A percentile compares a stretch with the other conserved stretches of the same genome.
phyloP scores from a whole-genome alignment of 495 filamentous ascomycete species.

The Venustampulla echinocandica region DNA sequence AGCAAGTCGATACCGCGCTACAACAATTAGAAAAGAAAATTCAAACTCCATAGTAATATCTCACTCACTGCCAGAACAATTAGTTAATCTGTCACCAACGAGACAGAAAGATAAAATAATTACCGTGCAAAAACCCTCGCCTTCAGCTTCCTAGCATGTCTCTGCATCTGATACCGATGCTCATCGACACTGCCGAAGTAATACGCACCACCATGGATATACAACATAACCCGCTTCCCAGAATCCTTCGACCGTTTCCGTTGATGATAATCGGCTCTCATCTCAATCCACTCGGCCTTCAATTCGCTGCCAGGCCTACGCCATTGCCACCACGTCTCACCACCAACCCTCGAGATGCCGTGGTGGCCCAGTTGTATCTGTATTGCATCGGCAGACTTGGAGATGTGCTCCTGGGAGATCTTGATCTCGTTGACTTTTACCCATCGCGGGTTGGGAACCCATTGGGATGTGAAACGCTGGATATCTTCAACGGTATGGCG shows the following conservation, averaged over 20 bases:
- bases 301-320: constrained; percentile 50
- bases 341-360: constrained; percentile 67
- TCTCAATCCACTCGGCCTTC: constrained; percentile 91
- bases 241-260: constrained; percentile 49
- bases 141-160: constrained; percentile 87
- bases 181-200: constrained; percentile 87
- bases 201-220: constrained; percentile 71
- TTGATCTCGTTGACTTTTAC: constrained; percentile 67
- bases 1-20: constrained; percentile 72
- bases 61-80: constrained; percentile 16
- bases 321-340: constrained; percentile 93
- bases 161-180: constrained; percentile 91
- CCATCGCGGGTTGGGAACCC: constrained; percentile 84
- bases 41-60: not conserved
- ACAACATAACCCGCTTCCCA: constrained; percentile 76
- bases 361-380: constrained; percentile 63
- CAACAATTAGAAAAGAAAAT: not conserved
- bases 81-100: not conserved
- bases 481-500: constrained; percentile 86
- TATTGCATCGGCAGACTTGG: constrained; percentile 52
- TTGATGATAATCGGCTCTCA: constrained; percentile 70
- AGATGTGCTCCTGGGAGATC: constrained; percentile 53
- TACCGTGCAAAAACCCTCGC: constrained; percentile 75
- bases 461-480: constrained; percentile 81
- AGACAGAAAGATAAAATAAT: constrained; percentile 18